Conservation (phyloP, 768 basidiomycete genomes). For the Tylopilus intermedius region DNA sequence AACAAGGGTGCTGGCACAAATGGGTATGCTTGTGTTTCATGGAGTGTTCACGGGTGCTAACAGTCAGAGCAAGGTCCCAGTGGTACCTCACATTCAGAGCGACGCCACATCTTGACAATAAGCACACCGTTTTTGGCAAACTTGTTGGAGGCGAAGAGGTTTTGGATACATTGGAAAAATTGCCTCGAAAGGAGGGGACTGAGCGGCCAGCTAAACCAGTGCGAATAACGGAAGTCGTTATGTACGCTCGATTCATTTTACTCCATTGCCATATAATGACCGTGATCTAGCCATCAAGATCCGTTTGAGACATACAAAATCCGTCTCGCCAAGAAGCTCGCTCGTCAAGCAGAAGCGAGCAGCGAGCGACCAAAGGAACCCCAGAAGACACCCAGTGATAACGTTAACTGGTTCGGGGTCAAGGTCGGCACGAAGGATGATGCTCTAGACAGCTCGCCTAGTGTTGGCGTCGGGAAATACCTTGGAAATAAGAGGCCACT, state of each 20-base stretch:
- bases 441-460: conserved; percentile 26
- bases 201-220: conserved; percentile 85
- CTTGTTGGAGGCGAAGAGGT: conserved; percentile 94
- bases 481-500: conserved; percentile 51
- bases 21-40: conserved; percentile 41
- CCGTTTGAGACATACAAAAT: conserved; percentile 92
- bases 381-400: conserved; percentile 59
- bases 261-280: conserved; percentile 3
- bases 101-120: conserved; percentile 82
- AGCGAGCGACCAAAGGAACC: conserved; percentile 26
- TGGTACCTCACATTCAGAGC: conserved; percentile 89
- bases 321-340: conserved; percentile 74
- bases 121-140: conserved; percentile 96
- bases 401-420: conserved; percentile 84
- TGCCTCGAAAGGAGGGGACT: conserved; percentile 77
- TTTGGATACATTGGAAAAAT: conserved; percentile 74
- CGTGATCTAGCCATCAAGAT: conserved; percentile 69
- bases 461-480: conserved; percentile 72
- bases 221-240: conserved; percentile 77
- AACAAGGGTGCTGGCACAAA: conserved; percentile 92
- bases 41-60: background rate
- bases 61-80: conserved; percentile 59
- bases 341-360: conserved; percentile 33
- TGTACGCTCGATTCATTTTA: conserved; percentile 48
- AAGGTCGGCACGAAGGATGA: conserved; percentile 58